These are phyloP conservation scores for Kuraishia floccosa DNA, from an alignment of 805 yeast species.

Conservation along the genomic window DNA sequence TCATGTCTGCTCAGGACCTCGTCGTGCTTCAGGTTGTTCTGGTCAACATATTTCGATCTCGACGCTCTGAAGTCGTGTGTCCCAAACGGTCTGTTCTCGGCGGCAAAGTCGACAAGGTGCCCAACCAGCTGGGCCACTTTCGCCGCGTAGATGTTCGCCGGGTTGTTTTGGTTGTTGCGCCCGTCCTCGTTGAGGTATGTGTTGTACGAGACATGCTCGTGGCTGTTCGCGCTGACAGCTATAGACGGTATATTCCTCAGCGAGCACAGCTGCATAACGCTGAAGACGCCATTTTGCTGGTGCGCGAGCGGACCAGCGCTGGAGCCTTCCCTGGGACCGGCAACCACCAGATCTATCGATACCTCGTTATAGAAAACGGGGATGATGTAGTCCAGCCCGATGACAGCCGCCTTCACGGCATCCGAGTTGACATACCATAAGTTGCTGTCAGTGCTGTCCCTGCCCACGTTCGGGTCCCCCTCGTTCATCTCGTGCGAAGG, in stretches of 20 bases:
- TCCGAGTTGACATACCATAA: slow-evolving; percentile 39
- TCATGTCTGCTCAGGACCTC: slow-evolving; percentile 2
- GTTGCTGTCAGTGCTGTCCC: slow-evolving; percentile 8
- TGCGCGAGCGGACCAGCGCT: slow-evolving; percentile 25
- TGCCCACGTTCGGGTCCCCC: slow-evolving; percentile 4
- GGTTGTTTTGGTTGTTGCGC: slow-evolving; percentile 25
- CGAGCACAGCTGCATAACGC: slow-evolving; percentile 9
- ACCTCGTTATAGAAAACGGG: slow-evolving; percentile 24
- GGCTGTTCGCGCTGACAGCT: slow-evolving; percentile 5
- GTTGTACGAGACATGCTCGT: slow-evolving; percentile 27
- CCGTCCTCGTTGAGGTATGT: slow-evolving; percentile 36
- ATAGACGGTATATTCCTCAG: slow-evolving; percentile 13
- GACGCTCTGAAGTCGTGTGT: slow-evolving; percentile 6
- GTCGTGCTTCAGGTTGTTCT: slow-evolving; percentile 2
- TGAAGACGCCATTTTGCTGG: slow-evolving; percentile 6
- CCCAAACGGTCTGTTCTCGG: slow-evolving; percentile 4
- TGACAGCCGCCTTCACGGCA: slow-evolving; percentile 30
- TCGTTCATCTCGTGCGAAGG: slow-evolving; percentile 1
- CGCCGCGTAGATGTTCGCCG: slow-evolving; percentile 29
- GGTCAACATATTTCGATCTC: slow-evolving; percentile 5
- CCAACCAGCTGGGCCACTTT: slow-evolving; percentile 27
- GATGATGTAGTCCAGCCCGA: slow-evolving; percentile 28
- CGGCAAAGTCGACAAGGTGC: slow-evolving; percentile 14
- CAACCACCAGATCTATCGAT: slow-evolving; percentile 29
- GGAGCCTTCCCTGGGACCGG: slow-evolving; percentile 35